A percentile compares a stretch with the other conserved stretches of the same genome.
phyloP scores from a whole-genome alignment of 768 basidiomycete species.

The Boletus tomentosulus region DNA sequence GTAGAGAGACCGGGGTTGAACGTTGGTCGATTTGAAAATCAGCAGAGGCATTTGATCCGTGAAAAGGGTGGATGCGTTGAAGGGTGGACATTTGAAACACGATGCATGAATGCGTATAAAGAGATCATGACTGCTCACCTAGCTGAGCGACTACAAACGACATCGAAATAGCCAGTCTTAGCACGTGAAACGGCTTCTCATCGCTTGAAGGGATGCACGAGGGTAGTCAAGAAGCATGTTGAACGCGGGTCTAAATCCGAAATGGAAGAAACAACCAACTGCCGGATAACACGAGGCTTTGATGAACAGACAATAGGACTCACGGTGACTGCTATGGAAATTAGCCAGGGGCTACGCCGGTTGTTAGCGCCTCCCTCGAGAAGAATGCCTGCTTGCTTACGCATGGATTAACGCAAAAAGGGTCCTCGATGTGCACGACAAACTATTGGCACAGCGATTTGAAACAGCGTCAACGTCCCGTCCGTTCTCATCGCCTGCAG shows the following conservation, averaged over 20 bases:
- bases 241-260: conserved; percentile 21
- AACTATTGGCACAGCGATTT: not conserved
- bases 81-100: too few relatives aligned
- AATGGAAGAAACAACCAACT: conserved; percentile 22
- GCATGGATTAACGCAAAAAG: conserved; percentile 14
- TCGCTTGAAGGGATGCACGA: not conserved
- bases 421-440: conserved; percentile 19
- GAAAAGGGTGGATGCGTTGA: conserved; percentile 4
- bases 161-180: conserved; percentile 13
- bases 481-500: conserved; percentile 13
- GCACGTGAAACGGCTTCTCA: conserved; percentile 15
- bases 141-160: conserved; percentile 18
- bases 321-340: conserved; percentile 22
- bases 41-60: conserved; percentile 24
- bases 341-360: conserved; percentile 14
- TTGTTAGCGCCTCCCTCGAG: conserved; percentile 5
- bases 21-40: conserved; percentile 21
- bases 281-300: conserved; percentile 11
- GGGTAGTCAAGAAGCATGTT: not conserved
- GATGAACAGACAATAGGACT: conserved; percentile 4
- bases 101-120: too few relatives aligned
- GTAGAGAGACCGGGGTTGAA: conserved; percentile 20
- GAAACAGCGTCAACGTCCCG: conserved; percentile 1
- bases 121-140: conserved; percentile 2
- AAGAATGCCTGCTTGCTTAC: conserved; percentile 13